These are phyloP conservation scores for Kodamaea leandrae DNA, from an alignment of 805 yeast genomes.

Conservation along the genomic window DNA sequence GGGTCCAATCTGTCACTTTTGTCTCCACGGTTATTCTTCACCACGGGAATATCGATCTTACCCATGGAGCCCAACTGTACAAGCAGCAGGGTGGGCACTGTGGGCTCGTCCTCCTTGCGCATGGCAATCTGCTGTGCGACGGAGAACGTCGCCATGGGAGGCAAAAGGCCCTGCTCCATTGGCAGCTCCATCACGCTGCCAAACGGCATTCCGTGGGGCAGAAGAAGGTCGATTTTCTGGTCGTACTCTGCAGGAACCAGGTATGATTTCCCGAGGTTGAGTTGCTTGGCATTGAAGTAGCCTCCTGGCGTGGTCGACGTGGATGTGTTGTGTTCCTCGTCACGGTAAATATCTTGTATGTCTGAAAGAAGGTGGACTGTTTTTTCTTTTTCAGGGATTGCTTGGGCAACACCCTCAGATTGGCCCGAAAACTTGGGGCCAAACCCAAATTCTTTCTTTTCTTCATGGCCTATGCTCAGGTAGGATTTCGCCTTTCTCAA, in stretches of 20 bases:
- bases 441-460: neutral
- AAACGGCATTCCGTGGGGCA: neutral
- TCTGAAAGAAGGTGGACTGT: neutral
- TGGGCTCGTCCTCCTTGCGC: slow-evolving; percentile 7
- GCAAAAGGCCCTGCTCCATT: slow-evolving; percentile 21
- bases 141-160: slow-evolving; percentile 34
- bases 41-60: slow-evolving; percentile 15
- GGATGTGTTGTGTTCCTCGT: too few relatives aligned
- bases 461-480: slow-evolving; percentile 7
- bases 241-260: slow-evolving; percentile 5
- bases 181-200: slow-evolving; percentile 38
- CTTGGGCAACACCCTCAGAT: too few relatives aligned
- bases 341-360: too few relatives aligned
- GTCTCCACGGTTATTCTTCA: slow-evolving; percentile 16
- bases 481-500: slow-evolving; percentile 37
- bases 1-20: slow-evolving; percentile 39
- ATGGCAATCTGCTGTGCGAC: slow-evolving; percentile 6
- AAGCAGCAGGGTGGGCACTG: slow-evolving; percentile 13
- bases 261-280: slow-evolving; percentile 8
- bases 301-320: slow-evolving; percentile 7
- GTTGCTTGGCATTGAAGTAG: slow-evolving; percentile 6
- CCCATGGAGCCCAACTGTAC: slow-evolving; percentile 12
- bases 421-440: too few relatives aligned
- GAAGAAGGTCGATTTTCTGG: slow-evolving; percentile 36
- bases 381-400: too few relatives aligned